phyloP scores from a whole-genome alignment of 2,329 filamentous ascomycete species.

The Microdochium nivale region DNA sequence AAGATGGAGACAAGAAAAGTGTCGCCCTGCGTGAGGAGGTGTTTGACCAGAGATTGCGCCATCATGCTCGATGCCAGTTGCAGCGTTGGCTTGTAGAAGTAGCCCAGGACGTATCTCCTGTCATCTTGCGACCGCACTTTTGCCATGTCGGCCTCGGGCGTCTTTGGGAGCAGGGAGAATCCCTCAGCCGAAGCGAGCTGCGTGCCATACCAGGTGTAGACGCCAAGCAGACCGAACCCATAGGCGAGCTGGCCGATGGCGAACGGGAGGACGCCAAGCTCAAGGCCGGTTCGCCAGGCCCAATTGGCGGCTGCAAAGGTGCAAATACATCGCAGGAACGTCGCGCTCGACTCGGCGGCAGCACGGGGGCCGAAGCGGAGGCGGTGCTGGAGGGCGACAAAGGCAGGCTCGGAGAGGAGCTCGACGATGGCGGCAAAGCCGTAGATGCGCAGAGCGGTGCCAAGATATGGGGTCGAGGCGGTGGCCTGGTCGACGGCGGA shows the following conservation, averaged over 20 bases:
- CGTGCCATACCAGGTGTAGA: constrained; percentile 60
- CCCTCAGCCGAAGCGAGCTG: constrained; percentile 43
- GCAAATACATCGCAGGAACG: constrained; percentile 64
- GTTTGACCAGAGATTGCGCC: constrained; percentile 82
- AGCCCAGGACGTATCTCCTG: constrained; percentile 40
- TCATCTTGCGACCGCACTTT: neutral
- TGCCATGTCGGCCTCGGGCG: too few species aligned
- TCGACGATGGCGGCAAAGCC: constrained; percentile 57
- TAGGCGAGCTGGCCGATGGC: constrained; percentile 80
- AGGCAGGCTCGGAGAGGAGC: constrained; percentile 78
- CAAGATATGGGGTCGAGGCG: constrained; percentile 55
- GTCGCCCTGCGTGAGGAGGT: constrained; percentile 89
- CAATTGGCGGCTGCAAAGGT: constrained; percentile 66
- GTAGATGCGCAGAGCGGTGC: constrained; percentile 43
- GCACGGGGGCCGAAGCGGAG: constrained; percentile 75
- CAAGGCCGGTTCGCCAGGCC: constrained; percentile 39
- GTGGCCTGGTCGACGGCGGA: constrained; percentile 36
- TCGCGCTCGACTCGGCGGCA: constrained; percentile 73
- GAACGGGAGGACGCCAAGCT: constrained; percentile 77
- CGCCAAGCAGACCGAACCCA: constrained; percentile 54
- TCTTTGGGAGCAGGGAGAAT: constrained; percentile 60
- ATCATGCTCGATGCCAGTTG: constrained; percentile 74
- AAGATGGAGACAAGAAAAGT: constrained; percentile 77
- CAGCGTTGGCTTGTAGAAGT: constrained; percentile 64
- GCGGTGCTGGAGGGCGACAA: constrained; percentile 76